Evolutionary conservation across 1,284 basidiomycete species (phyloP), one percentile per base, ranked within the genome.

Genomic region (Ceratobasidium sp.): DNA sequence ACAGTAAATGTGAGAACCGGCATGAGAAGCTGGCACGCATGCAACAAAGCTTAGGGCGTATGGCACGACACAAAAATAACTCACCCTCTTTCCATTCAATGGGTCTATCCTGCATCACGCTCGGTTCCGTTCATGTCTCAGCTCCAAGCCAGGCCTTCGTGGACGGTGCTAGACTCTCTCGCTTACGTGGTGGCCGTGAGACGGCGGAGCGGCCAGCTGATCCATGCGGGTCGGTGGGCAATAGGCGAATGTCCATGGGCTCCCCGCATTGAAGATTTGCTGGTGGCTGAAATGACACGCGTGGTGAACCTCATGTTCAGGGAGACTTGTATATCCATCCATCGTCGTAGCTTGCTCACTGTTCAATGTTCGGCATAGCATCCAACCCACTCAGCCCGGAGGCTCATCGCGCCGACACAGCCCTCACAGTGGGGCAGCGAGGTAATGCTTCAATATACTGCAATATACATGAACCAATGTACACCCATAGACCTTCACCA

Each of bases 381-480:
- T 41, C 41, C 41, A 63, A 63, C 36, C 6, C 36, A 41, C 36
- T 11, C 4, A 41, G 36, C 6, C 11, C 11, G 6, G 36, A 41
- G 36, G 11, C 36, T 41, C 36, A 41, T 11, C 11, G 11, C 36
- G 11, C 36, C 36, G 11, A 4, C 6, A 11, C 11, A 41, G 36
- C 36, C 36, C 36, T 41, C 36, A n/a, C 36, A 41, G 11, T 41
- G 36, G 11, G 36, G 11, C 36, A 47, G 31, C 17, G 31, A 17
- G 24, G 6, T 7, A 17, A 51, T n/a, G 24, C 19, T 65, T 53
- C 47, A 65, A 65, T 53, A n/a, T 53, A 53, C 50, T 65, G 60
- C 60, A 50, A 65, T 44, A 51, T 65, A 65, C 48, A 67, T 45
- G 19, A 36, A 67, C 56, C 65, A 56, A 54, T 51, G 36, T 56